Base-by-base conservation (phyloP, 129 eudicot species). In the Saposhnikovia divaricata region DNA sequence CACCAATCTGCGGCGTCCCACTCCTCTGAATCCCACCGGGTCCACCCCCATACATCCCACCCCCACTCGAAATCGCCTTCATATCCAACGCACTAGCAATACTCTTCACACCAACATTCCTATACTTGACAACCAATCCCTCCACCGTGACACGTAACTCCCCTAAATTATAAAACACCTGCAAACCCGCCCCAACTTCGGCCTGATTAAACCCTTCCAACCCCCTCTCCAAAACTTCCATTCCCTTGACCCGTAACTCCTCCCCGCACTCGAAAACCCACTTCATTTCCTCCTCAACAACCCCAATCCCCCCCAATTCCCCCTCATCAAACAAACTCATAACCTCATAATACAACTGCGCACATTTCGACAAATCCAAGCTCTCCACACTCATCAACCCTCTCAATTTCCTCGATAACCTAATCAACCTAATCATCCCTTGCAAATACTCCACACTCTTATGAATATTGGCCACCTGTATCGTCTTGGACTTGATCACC, bases 11-110 rank as follows among this genome's bases (percentile, higher is more conserved):
- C 4, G 97, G 98, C 0, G 96, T 90, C 72, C 98, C 98, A 70
- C 91, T 89, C 81, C 98, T 83, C 86, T 92, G 96, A 53, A 91
- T 85, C 82, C 97, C 97, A 51, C 98, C 97, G 1, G 98, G 98
- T 14, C 90, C 93, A 45, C 93, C 91, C 39, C 86, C 88, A 82
- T 81, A 65, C 82, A 84, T 88, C n/a, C 87, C 86, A 16, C 80
- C 84, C 3, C 87, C 77, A 19, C 79, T 38, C 6, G 91, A 91
- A 43, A 94, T 81, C 1, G 96, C 86, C 90, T 94, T 94, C 93
- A 94, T 90, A 94, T 94, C 98, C 85, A 94, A 77, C 0, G 97
- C 97, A 46, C 48, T 86, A 31, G 87, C 81, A 42, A 94, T 84
- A 81, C 92, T 87, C 92, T 88, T 94, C 51, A 89, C 87, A 38